Percentiles rank a stretch among this genome's conserved stretches.
phyloP scores from a whole-genome alignment of 2,329 filamentous ascomycete genomes.

The Sporothrix globosa region DNA sequence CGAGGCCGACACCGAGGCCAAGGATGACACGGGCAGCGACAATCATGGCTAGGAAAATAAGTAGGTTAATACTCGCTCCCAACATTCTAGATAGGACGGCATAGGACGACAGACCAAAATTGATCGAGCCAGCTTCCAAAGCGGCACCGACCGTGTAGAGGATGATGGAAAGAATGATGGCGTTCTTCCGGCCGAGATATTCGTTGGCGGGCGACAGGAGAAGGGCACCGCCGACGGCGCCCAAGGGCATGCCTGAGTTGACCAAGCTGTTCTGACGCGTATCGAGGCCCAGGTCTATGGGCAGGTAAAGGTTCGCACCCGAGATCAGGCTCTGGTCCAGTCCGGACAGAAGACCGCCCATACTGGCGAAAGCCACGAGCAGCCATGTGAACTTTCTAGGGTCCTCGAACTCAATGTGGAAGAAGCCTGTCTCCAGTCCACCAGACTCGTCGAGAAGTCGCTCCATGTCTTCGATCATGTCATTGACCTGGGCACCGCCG shows the following conservation, averaged over 20 bases:
- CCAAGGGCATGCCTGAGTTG: conserved; percentile 71
- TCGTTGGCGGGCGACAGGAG: conserved; percentile 70
- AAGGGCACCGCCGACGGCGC: conserved; percentile 70
- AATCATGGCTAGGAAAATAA: conserved; percentile 58
- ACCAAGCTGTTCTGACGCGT: conserved; percentile 65
- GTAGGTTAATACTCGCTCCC: not conserved
- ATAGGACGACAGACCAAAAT: conserved; percentile 65
- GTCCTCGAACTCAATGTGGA: conserved; percentile 49
- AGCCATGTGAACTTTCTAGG: conserved; percentile 64
- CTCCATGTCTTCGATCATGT: conserved; percentile 34
- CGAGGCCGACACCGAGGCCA: conserved; percentile 70
- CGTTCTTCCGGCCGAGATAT: conserved; percentile 65
- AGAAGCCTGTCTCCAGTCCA: conserved; percentile 36
- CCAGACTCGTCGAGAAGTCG: conserved; percentile 28
- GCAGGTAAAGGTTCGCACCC: conserved; percentile 70
- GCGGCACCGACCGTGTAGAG: conserved; percentile 72
- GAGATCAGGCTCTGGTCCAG: conserved; percentile 74
- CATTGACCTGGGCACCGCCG: conserved; percentile 28
- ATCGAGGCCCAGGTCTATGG: conserved; percentile 59
- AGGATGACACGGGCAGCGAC: conserved; percentile 69
- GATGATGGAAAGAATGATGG: conserved; percentile 70
- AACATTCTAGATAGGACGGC: too few species aligned
- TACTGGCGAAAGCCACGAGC: conserved; percentile 71
- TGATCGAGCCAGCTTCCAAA: conserved; percentile 67
- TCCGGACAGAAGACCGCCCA: conserved; percentile 73